These are phyloP conservation scores for Choiromyces venosus DNA, from an alignment of 495 filamentous ascomycete genomes.

Conservation along the genomic window DNA sequence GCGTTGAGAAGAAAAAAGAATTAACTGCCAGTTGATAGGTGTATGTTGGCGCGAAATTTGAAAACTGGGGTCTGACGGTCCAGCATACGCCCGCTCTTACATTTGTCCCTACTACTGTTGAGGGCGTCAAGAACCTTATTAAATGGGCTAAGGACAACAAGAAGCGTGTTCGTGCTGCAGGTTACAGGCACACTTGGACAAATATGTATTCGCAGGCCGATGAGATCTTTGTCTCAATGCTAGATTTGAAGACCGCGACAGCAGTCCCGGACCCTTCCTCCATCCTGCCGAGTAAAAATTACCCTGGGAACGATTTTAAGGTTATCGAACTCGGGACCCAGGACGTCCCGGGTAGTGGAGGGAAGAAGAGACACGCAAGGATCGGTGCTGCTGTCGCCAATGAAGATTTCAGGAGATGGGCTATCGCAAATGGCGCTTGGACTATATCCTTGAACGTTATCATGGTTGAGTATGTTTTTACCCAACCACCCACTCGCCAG, in stretches of 20 bases:
- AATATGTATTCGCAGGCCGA: conserved; percentile 43
- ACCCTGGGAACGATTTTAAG: conserved; percentile 46
- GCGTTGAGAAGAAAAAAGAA: background rate
- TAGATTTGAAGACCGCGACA: conserved; percentile 47
- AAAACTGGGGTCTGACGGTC: conserved; percentile 52
- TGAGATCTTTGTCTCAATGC: conserved; percentile 51
- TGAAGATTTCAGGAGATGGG: conserved; percentile 51
- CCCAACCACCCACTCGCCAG: background rate
- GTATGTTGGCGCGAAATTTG: conserved; percentile 40
- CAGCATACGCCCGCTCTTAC: conserved; percentile 48
- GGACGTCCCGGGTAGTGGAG: conserved; percentile 16
- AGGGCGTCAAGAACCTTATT: conserved; percentile 49
- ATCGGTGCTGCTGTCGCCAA: conserved; percentile 50
- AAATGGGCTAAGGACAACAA: conserved; percentile 44
- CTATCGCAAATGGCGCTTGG: conserved; percentile 45
- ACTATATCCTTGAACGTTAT: conserved; percentile 50
- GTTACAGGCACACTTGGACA: conserved; percentile 52
- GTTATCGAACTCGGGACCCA: conserved; percentile 40
- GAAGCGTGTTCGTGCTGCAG: conserved; percentile 48
- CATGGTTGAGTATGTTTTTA: conserved; percentile 47
- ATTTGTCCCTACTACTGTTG: conserved; percentile 49
- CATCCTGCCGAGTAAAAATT: conserved; percentile 38
- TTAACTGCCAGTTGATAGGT: conserved; percentile 2
- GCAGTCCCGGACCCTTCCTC: conserved; percentile 48
- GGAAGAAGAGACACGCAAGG: conserved; percentile 42